A percentile compares a stretch with the other conserved stretches of the same genome.
Evolutionary conservation across 2,329 filamentous ascomycete species (phyloP).

Genomic region (Colletotrichum acutatum): DNA sequence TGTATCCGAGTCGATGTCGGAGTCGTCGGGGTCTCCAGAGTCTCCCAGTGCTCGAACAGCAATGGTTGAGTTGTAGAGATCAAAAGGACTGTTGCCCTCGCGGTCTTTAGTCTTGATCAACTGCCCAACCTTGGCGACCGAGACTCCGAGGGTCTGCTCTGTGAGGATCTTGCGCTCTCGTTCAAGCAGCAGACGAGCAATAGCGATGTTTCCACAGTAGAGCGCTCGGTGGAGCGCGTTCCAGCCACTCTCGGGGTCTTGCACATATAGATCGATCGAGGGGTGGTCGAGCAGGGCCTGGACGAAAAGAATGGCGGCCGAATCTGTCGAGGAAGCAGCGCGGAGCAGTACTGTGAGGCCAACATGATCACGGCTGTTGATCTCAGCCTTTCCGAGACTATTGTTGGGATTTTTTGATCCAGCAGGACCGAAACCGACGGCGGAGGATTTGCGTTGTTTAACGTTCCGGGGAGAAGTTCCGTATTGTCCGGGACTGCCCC

Average conservation of each 20-base stretch:
- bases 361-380: slow-evolving; percentile 85
- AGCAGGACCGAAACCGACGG: slow-evolving; percentile 55
- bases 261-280: slow-evolving; percentile 83
- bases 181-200: slow-evolving; percentile 84
- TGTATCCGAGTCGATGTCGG: slow-evolving; percentile 65
- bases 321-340: slow-evolving; percentile 79
- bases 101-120: slow-evolving; percentile 96
- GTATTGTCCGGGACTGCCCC: slow-evolving; percentile 53
- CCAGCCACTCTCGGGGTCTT: slow-evolving; percentile 95
- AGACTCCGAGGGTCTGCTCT: slow-evolving; percentile 68
- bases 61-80: slow-evolving; percentile 90
- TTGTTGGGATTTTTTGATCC: slow-evolving; percentile 57
- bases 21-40: slow-evolving; percentile 49
- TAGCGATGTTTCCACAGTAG: slow-evolving; percentile 88
- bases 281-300: slow-evolving; percentile 84
- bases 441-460: slow-evolving; percentile 66
- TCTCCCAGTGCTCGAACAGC: slow-evolving; percentile 75
- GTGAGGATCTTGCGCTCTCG: slow-evolving; percentile 76
- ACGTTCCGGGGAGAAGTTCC: slow-evolving; percentile 61
- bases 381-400: slow-evolving; percentile 68
- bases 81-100: slow-evolving; percentile 94
- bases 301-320: slow-evolving; percentile 79
- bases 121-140: slow-evolving; percentile 72
- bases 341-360: slow-evolving; percentile 88
- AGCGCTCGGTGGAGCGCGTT: slow-evolving; percentile 92